phyloP scores from a whole-genome alignment of 352 stramenopile species.

The Thalassiosira allenii region DNA sequence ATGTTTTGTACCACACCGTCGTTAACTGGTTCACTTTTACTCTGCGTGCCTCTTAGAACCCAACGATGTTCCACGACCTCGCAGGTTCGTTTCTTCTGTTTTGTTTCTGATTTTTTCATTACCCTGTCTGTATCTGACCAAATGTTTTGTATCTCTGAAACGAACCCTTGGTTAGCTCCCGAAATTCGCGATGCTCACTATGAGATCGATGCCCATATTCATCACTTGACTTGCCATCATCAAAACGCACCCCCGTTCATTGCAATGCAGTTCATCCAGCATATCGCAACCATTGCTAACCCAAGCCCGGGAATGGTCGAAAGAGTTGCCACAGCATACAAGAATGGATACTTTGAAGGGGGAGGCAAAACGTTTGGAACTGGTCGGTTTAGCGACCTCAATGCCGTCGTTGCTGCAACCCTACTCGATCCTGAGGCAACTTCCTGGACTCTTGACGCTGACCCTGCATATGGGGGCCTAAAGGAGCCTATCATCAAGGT shows the following conservation, averaged over 20 bases:
- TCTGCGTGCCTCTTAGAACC: no score
- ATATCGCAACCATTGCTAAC: conserved; percentile 69
- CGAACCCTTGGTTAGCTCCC: no score
- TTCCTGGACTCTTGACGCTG: conserved; percentile 48
- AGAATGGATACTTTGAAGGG: conserved; percentile 26
- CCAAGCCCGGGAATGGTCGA: conserved; percentile 64
- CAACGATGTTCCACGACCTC: conserved; percentile 55
- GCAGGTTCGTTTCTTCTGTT: no score
- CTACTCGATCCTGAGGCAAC: conserved; percentile 65
- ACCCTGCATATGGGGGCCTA: conserved; percentile 59
- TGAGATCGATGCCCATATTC: conserved; percentile 64
- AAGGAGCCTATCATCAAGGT: conserved; percentile 69
- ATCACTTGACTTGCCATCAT: conserved; percentile 68
- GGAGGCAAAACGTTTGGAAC: conserved; percentile 45
- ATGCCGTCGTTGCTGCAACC: conserved; percentile 65
- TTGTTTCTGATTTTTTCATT: no score
- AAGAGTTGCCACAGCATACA: conserved; percentile 61
- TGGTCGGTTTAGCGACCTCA: conserved; percentile 65
- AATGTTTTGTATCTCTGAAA: no score
- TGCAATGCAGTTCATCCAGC: conserved; percentile 53
- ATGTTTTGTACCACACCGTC: no score
- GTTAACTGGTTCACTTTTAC: no score
- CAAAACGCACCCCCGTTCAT: conserved; percentile 66
- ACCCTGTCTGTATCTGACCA: no score
- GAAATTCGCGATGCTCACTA: conserved; percentile 50